Evolutionary conservation across 2,329 filamentous ascomycete genomes (phyloP).

Genomic region (Beauveria medogensis): DNA sequence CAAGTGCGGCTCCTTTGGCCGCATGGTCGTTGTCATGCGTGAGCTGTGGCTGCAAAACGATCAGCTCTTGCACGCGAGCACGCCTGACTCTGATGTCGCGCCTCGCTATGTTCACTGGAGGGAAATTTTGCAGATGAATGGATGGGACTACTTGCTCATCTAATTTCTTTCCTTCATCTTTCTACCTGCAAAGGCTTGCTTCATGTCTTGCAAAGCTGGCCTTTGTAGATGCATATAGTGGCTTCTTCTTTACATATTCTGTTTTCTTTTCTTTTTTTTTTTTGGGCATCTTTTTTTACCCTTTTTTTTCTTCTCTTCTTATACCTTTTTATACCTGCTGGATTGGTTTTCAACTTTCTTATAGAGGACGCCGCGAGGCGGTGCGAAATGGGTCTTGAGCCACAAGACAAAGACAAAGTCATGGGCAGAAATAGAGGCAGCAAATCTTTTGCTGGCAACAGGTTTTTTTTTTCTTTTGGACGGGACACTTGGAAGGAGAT

Average conservation of each 20-base stretch:
- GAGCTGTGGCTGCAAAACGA: slow-evolving; percentile 82
- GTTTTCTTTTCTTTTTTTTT: slow-evolving; percentile 21
- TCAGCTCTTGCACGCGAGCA: slow-evolving; percentile 31
- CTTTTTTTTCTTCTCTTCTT: slow-evolving; percentile 17
- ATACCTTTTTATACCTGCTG: slow-evolving; percentile 18
- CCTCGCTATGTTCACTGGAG: slow-evolving; percentile 81
- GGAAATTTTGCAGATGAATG: slow-evolving; percentile 84
- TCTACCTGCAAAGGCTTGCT: slow-evolving; percentile 3
- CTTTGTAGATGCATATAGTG: slow-evolving; percentile 19
- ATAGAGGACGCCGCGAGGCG: slow-evolving; percentile 36
- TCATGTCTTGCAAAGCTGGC: slow-evolving; percentile 7
- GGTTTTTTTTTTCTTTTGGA: neutral
- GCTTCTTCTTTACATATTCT: slow-evolving; percentile 18
- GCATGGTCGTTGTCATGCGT: slow-evolving; percentile 66
- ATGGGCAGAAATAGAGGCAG: slow-evolving; percentile 4
- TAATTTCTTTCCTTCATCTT: slow-evolving; percentile 27
- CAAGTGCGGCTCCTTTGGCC: slow-evolving; percentile 76
- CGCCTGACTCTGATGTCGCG: slow-evolving; percentile 29
- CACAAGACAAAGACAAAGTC: slow-evolving; percentile 6
- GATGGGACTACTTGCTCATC: slow-evolving; percentile 89
- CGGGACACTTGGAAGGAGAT: neutral
- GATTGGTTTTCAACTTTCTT: slow-evolving; percentile 14
- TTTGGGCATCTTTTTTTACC: slow-evolving; percentile 12
- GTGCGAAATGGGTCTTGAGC: slow-evolving; percentile 12
- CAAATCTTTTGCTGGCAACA: neutral